Evolutionary conservation across 1,139 yeast species (phyloP).

Genomic region (Candida pseudoviswanathii): DNA sequence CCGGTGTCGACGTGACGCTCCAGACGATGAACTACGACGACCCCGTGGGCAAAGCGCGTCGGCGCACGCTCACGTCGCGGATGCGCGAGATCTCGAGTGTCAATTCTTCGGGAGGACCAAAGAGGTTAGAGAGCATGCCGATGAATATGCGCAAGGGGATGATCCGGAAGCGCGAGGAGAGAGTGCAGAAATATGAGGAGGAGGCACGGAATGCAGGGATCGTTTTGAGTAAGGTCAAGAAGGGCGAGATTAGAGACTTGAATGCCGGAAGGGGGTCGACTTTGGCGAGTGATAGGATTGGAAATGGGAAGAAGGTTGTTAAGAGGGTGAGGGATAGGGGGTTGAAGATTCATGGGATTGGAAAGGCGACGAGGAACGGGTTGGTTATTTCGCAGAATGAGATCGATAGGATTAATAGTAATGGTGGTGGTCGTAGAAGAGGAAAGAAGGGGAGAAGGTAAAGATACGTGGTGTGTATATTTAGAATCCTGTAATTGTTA

Average conservation of each 20-base stretch:
- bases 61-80: slow-evolving; percentile 71
- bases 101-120: slow-evolving; percentile 48
- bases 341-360: slow-evolving; percentile 73
- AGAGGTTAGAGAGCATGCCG: slow-evolving; percentile 75
- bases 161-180: slow-evolving; percentile 56
- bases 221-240: slow-evolving; percentile 63
- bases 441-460: background rate
- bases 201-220: slow-evolving; percentile 92
- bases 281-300: slow-evolving; percentile 56
- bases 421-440: slow-evolving; percentile 3
- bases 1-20: slow-evolving; percentile 80
- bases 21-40: slow-evolving; percentile 66
- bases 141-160: slow-evolving; percentile 87
- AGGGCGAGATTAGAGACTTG: slow-evolving; percentile 63
- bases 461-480: background rate
- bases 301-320: slow-evolving; percentile 42
- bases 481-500: slow-evolving; percentile 49
- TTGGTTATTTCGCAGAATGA: slow-evolving; percentile 72
- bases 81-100: slow-evolving; percentile 55
- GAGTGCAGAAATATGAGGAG: slow-evolving; percentile 60
- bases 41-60: slow-evolving; percentile 80
- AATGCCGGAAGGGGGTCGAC: slow-evolving; percentile 59
- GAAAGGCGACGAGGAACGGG: slow-evolving; percentile 81
- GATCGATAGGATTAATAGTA: slow-evolving; percentile 48
- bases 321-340: slow-evolving; percentile 68